A percentile compares a stretch with the other conserved stretches of the same genome.
Conservation (phyloP, 306 rosid species). For the Cucumis melo region DNA sequence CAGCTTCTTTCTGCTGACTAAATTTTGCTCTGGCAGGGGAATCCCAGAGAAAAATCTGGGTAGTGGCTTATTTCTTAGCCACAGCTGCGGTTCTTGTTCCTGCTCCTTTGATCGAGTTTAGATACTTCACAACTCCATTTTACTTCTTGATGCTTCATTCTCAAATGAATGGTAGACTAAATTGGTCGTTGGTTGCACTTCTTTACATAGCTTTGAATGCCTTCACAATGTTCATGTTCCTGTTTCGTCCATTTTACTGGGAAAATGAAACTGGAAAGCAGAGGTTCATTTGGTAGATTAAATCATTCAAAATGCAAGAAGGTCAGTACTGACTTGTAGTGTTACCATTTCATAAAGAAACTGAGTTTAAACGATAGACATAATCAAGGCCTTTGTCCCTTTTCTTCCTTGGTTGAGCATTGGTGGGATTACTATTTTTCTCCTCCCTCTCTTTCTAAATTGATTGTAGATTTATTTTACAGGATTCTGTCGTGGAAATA, state of each 20-base stretch:
- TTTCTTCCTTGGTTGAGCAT: too few relatives aligned
- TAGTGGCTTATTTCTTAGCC: constrained; percentile 50
- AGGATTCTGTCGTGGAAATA: too few relatives aligned
- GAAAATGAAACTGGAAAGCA: constrained; percentile 69
- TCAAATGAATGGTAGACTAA: constrained; percentile 22
- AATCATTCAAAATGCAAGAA: neutral
- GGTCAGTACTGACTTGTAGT: neutral
- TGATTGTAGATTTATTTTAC: too few relatives aligned
- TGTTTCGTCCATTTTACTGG: constrained; percentile 76
- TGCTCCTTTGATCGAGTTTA: constrained; percentile 72
- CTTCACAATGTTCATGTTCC: constrained; percentile 64
- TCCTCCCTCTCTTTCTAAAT: too few relatives aligned
- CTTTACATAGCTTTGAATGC: constrained; percentile 35
- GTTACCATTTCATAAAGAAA: neutral
- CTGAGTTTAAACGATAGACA: neutral
- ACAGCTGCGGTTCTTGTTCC: constrained; percentile 78
- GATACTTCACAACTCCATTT: constrained; percentile 75
- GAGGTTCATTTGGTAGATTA: constrained; percentile 72
- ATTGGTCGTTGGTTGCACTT: constrained; percentile 44
- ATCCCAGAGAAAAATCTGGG: constrained; percentile 50
- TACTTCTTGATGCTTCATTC: constrained; percentile 53
- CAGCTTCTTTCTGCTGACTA: neutral
- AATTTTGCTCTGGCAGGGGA: constrained; percentile 32
- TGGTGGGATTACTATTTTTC: too few relatives aligned
- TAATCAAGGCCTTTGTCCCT: neutral